These are phyloP conservation scores for Trichoderma asperellum DNA, from an alignment of 2,329 filamentous ascomycete genomes.

Conservation along the genomic window DNA sequence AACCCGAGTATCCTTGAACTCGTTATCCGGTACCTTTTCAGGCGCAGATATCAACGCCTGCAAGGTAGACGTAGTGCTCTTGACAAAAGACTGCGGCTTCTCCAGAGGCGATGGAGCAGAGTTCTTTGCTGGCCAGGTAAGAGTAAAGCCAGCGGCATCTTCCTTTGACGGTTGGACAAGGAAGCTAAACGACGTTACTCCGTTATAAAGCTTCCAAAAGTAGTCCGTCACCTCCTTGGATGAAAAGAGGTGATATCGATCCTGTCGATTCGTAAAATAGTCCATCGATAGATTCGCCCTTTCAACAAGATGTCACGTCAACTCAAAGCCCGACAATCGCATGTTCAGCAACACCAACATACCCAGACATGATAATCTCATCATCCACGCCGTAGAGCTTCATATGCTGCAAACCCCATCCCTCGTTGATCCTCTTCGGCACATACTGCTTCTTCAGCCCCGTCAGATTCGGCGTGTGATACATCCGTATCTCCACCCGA, in stretches of 20 bases:
- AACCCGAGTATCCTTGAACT: slow-evolving; percentile 66
- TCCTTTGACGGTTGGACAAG: slow-evolving; percentile 66
- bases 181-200: slow-evolving; percentile 81
- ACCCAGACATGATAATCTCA: slow-evolving; percentile 92
- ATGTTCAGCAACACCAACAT: slow-evolving; percentile 35
- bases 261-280: slow-evolving; percentile 95
- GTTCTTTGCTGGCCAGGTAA: slow-evolving; percentile 78
- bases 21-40: slow-evolving; percentile 29
- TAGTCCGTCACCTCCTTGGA: slow-evolving; percentile 80
- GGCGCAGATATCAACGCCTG: slow-evolving; percentile 62
- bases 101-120: slow-evolving; percentile 74
- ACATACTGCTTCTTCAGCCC: slow-evolving; percentile 82
- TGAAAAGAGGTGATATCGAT: slow-evolving; percentile 89
- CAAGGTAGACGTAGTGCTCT: slow-evolving; percentile 68
- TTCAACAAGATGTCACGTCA: slow-evolving; percentile 5
- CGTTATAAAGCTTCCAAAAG: slow-evolving; percentile 76
- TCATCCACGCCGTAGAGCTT: slow-evolving; percentile 97
- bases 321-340: neutral
- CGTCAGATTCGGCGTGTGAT: slow-evolving; percentile 94
- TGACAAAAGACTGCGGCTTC: slow-evolving; percentile 70
- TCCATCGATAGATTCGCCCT: slow-evolving; percentile 86
- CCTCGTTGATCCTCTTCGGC: slow-evolving; percentile 91
- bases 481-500: slow-evolving; percentile 93
- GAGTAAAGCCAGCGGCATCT: slow-evolving; percentile 59
- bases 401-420: slow-evolving; percentile 98